These are phyloP conservation scores for Geotrichum macrosporum DNA, from an alignment of 1,139 yeast species.

Conservation along the genomic window DNA sequence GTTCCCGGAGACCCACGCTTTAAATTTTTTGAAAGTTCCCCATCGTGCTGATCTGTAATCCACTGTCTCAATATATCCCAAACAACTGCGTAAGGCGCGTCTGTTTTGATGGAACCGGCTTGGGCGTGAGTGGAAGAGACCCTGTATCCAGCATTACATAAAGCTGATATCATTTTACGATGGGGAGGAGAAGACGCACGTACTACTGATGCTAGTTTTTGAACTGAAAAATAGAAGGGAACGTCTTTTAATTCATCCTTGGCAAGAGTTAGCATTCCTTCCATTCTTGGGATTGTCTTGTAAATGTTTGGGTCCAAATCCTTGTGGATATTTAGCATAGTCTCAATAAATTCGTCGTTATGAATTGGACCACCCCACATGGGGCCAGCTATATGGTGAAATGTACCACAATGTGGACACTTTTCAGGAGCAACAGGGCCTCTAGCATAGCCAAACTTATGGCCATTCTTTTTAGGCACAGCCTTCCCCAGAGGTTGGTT, in stretches of 20 bases:
- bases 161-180: conserved; percentile 63
- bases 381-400: conserved; percentile 84
- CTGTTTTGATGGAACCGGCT: conserved; percentile 79
- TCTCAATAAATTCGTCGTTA: conserved; percentile 58
- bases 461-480: conserved; percentile 34
- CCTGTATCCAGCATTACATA: conserved; percentile 75
- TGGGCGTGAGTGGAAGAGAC: conserved; percentile 86
- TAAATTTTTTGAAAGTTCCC: conserved; percentile 39
- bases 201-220: conserved; percentile 65
- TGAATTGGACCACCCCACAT: conserved; percentile 89
- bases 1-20: conserved; percentile 60
- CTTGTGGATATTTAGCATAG: conserved; percentile 53
- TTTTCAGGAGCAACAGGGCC: conserved; percentile 50
- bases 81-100: conserved; percentile 77
- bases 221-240: conserved; percentile 62
- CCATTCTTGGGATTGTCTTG: conserved; percentile 75
- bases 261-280: conserved; percentile 90
- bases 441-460: conserved; percentile 53
- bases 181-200: conserved; percentile 82
- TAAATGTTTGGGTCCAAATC: conserved; percentile 51
- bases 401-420: conserved; percentile 68
- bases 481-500: conserved; percentile 65
- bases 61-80: conserved; percentile 71
- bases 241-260: conserved; percentile 54
- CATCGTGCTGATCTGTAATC: conserved; percentile 45